Conservation (phyloP, 306 rosid genomes). For the Lithocarpus polystachyus region DNA sequence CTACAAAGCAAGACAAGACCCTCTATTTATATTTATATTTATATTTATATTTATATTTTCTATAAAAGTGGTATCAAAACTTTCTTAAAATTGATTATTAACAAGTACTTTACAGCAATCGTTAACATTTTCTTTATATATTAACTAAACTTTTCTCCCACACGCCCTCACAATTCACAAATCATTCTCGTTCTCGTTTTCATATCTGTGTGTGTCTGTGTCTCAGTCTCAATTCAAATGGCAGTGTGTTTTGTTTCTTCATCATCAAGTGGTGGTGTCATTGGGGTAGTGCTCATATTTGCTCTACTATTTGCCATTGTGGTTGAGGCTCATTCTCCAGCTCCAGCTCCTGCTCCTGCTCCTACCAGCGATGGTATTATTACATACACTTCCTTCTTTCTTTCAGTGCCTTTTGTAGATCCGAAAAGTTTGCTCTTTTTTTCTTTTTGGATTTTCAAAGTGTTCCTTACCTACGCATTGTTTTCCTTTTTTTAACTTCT, state of each 20-base stretch:
- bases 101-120: too few relatives aligned
- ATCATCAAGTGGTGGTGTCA: slow-evolving; percentile 20
- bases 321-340: slow-evolving; percentile 37
- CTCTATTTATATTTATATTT: too few relatives aligned
- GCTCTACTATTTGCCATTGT: slow-evolving; percentile 41
- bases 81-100: too few relatives aligned
- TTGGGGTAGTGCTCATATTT: slow-evolving; percentile 25
- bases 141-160: neutral
- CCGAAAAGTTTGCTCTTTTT: too few relatives aligned
- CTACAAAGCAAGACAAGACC: too few relatives aligned
- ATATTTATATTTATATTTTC: too few relatives aligned
- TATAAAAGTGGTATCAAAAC: too few relatives aligned
- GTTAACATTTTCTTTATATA: too few relatives aligned
- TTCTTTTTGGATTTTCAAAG: too few relatives aligned
- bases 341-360: slow-evolving; percentile 52
- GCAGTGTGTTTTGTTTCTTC: slow-evolving; percentile 25
- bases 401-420: neutral
- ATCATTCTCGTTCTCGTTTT: neutral
- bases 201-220: neutral
- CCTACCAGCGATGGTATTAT: slow-evolving; percentile 71
- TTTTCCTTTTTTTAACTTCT: neutral
- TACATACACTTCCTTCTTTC: neutral
- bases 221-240: slow-evolving; percentile 24
- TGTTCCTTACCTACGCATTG: neutral
- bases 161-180: neutral